Percentiles rank a stretch among this genome's conserved stretches.
Conservation (phyloP, 306 rosid genomes). For the Morella rubra region DNA sequence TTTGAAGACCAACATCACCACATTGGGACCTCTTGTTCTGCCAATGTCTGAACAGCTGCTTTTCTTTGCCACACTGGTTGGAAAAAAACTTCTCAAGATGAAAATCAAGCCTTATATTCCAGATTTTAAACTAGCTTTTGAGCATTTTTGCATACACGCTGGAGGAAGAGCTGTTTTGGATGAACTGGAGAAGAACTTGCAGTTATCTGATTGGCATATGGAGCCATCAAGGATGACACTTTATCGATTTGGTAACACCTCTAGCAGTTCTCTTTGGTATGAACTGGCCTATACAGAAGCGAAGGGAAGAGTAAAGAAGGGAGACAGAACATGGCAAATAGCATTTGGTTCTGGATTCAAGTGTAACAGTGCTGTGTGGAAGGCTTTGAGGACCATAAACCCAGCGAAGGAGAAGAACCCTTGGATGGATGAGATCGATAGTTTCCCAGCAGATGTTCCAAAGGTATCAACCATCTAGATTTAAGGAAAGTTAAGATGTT, state of each 20-base stretch:
- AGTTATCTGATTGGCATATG: conserved; percentile 89
- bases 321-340: conserved; percentile 92
- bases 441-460: conserved; percentile 79
- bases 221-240: conserved; percentile 98
- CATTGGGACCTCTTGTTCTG: conserved; percentile 82
- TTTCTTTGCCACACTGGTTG: conserved; percentile 69
- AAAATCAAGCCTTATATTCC: conserved; percentile 93
- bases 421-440: conserved; percentile 74
- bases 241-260: conserved; percentile 84
- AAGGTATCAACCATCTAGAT: conserved; percentile 54
- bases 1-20: conserved; percentile 82
- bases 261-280: conserved; percentile 93
- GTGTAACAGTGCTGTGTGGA: conserved; percentile 95
- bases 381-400: conserved; percentile 67
- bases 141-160: conserved; percentile 90
- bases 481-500: neutral
- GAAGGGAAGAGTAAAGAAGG: conserved; percentile 81
- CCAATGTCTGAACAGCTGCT: conserved; percentile 88
- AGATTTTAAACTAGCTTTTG: conserved; percentile 85
- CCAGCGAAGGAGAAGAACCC: conserved; percentile 77
- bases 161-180: conserved; percentile 93
- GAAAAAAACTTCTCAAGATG: conserved; percentile 71
- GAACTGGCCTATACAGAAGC: conserved; percentile 88
- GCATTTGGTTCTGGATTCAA: conserved; percentile 94
- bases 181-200: conserved; percentile 89